Base-by-base conservation (phyloP, 2,329 filamentous ascomycete species). In the Exophiala aquamarina region DNA sequence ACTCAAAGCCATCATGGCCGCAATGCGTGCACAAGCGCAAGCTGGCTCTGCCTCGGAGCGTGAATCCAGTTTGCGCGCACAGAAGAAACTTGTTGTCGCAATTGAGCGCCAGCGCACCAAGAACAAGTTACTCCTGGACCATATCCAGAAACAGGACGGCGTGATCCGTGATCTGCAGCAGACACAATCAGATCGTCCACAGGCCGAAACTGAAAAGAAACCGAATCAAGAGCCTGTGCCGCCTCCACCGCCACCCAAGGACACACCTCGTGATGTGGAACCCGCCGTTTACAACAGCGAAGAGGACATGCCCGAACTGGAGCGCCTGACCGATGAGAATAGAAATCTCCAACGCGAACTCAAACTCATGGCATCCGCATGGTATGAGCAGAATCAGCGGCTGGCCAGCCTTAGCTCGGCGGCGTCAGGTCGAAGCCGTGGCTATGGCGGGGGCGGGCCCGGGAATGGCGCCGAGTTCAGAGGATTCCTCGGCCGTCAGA, bases 351-450 rank as follows among this genome's bases (percentile, higher is more conserved):
- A 53, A 20, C 68, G 70, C 26, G 71, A 74, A 54, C 64, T 74
- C 20, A 61, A 62, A 32, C 66, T 74, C 33, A 68, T 74, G 43
- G 68, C 66, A 46, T 72, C 70, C 5, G 70, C 71, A 8, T 74
- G 71, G 71, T 72, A 71, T 51, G 67, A 74, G 41, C 64, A 73
- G 36, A 70, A 73, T 45, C 66, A 67, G 43, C 67, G 70, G 17
- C 61, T 72, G 44, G 70, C 72, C 41, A 72, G 67, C 46, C 67
- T 65, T 54, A 73, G 70, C 54, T 63, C 70, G 19, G 51, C 42
- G 19, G 50, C 65, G 61, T 39, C 60, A 35, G 50, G 69, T 35
- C 66, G 69, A 23, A 64, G 67, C 47, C 67, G 71, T 50, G 65
- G 69, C 17, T 61, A 67, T 44, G 55, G 57, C 47, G 58, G 57